These are phyloP conservation scores for Kodamaea jinghongensis DNA, from an alignment of 805 yeast species.

Conservation along the genomic window DNA sequence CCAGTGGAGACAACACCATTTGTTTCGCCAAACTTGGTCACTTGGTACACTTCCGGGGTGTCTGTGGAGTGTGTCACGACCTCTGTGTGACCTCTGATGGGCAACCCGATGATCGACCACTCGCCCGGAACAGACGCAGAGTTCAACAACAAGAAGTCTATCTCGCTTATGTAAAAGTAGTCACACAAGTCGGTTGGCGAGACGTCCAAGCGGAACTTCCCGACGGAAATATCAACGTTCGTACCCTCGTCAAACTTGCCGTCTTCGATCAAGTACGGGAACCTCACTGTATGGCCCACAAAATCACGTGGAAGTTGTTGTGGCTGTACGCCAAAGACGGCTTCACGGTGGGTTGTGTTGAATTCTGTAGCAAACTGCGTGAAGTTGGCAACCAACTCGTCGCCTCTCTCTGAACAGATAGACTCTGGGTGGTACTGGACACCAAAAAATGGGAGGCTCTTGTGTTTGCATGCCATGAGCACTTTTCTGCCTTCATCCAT, in stretches of 20 bases:
- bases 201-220: conserved; percentile 15
- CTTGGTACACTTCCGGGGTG: conserved; percentile 18
- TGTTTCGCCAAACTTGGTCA: conserved; percentile 16
- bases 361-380: conserved; percentile 44
- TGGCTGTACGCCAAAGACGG: not conserved
- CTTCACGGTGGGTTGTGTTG: conserved; percentile 23
- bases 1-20: conserved; percentile 1
- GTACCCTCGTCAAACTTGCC: conserved; percentile 10
- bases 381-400: conserved; percentile 58
- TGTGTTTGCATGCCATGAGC: conserved; percentile 79
- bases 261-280: conserved; percentile 15
- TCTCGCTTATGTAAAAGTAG: conserved; percentile 20
- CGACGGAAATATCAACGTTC: conserved; percentile 2
- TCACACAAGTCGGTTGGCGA: conserved; percentile 55
- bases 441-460: conserved; percentile 69
- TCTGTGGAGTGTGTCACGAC: conserved; percentile 65
- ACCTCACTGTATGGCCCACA: conserved; percentile 21
- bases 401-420: conserved; percentile 74
- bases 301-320: conserved; percentile 9
- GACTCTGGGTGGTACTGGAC: conserved; percentile 99
- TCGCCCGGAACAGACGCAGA: conserved; percentile 83
- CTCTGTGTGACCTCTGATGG: conserved; percentile 41
- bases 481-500: conserved; percentile 35
- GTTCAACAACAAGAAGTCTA: conserved; percentile 61
- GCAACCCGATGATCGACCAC: conserved; percentile 84